Evolutionary conservation across 495 filamentous ascomycete species (phyloP).

Genomic region (Hypoxylon perforatum): DNA sequence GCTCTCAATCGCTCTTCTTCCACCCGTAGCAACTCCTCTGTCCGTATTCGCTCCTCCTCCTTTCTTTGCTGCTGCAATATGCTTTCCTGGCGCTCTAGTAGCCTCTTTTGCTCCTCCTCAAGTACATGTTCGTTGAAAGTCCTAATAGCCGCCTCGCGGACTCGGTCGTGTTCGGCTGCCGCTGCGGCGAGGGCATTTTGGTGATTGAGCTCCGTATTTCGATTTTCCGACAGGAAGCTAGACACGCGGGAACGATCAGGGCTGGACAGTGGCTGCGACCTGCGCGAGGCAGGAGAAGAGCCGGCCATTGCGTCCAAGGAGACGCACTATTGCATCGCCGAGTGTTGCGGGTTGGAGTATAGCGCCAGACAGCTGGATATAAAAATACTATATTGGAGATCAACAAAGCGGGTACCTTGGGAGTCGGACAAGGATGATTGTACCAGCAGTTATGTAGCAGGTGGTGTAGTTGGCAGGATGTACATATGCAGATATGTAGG

Average conservation of each 20-base stretch:
- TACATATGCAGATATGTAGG: no score
- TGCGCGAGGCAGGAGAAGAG: conserved; percentile 50
- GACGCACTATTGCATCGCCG: conserved; percentile 33
- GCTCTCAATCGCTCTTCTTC: conserved; percentile 56
- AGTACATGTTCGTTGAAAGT: conserved; percentile 57
- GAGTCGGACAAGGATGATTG: no score
- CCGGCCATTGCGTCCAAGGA: conserved; percentile 47
- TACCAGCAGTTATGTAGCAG: no score
- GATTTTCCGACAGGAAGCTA: conserved; percentile 49
- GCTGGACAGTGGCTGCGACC: conserved; percentile 50
- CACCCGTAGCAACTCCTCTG: conserved; percentile 52
- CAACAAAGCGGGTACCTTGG: not conserved
- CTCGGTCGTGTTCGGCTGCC: conserved; percentile 68
- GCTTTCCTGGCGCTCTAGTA: conserved; percentile 1
- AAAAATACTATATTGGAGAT: conserved; percentile 1
- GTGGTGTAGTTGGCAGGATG: no score
- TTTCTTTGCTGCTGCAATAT: conserved; percentile 54
- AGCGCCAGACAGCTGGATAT: not conserved
- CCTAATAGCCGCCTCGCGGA: conserved; percentile 69
- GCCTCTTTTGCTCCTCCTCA: conserved; percentile 52
- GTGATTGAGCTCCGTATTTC: conserved; percentile 63
- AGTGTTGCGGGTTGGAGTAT: not conserved
- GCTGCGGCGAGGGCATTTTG: conserved; percentile 71
- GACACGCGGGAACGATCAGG: conserved; percentile 49
- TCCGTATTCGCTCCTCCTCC: conserved; percentile 65